Percentiles rank a stretch among this genome's conserved stretches.
Evolutionary conservation across 306 rosid species (phyloP).

Genomic region (Sindora glabra): DNA sequence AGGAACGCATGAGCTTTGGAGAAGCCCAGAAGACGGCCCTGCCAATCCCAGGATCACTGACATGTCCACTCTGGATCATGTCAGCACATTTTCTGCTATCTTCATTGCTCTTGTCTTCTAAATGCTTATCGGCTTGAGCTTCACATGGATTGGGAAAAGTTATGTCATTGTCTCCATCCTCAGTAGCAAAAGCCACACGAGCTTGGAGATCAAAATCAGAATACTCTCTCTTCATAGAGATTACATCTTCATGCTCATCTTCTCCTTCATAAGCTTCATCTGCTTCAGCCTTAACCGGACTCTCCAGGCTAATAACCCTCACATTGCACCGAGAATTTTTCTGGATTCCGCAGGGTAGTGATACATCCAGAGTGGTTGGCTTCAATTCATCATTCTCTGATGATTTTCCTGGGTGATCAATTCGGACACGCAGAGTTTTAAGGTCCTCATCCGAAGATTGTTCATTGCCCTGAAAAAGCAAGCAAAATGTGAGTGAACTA

Average conservation of each 20-base stretch:
- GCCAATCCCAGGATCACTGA: slow-evolving; percentile 71
- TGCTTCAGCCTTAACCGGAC: slow-evolving; percentile 28
- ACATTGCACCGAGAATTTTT: slow-evolving; percentile 26
- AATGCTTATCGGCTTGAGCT: slow-evolving; percentile 13
- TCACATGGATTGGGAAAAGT: slow-evolving; percentile 23
- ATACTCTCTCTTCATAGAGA: slow-evolving; percentile 26
- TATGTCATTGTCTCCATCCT: slow-evolving; percentile 14
- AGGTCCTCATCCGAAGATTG: slow-evolving; percentile 20
- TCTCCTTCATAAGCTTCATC: slow-evolving; percentile 53
- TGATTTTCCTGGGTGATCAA: slow-evolving; percentile 31
- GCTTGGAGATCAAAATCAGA: slow-evolving; percentile 37
- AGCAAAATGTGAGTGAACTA: not conserved
- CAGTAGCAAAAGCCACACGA: slow-evolving; percentile 21
- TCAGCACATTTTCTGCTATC: slow-evolving; percentile 22
- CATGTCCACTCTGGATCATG: slow-evolving; percentile 43
- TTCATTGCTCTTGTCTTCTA: slow-evolving; percentile 23
- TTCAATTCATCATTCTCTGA: slow-evolving; percentile 27
- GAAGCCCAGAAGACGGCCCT: slow-evolving; percentile 44
- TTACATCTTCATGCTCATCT: slow-evolving; percentile 42
- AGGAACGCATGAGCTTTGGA: slow-evolving; percentile 59
- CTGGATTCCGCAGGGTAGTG: slow-evolving; percentile 22
- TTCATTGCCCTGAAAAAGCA: slow-evolving; percentile 29
- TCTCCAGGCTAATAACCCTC: slow-evolving; percentile 41
- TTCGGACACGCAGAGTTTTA: slow-evolving; percentile 31
- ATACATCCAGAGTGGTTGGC: slow-evolving; percentile 25